phyloP scores from a whole-genome alignment of 768 basidiomycete genomes.

The Tephrocybe sp. region DNA sequence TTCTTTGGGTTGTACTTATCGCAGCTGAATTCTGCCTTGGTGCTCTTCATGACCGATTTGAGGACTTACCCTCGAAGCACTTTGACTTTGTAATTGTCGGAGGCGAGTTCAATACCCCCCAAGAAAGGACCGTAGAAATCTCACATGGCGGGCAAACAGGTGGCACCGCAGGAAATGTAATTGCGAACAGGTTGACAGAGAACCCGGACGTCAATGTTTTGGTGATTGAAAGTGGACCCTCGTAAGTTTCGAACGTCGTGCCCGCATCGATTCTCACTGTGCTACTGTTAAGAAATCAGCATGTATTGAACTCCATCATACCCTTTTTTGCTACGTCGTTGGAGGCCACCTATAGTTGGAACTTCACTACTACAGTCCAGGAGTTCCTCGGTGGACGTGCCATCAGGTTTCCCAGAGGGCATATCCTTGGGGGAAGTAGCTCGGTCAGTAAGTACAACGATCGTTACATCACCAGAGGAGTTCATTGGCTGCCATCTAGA shows the following conservation, averaged over 20 bases:
- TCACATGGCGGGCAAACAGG: slow-evolving; percentile 5
- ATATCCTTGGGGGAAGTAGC: slow-evolving; percentile 31
- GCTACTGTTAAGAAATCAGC: slow-evolving; percentile 19
- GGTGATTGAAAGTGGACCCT: slow-evolving; percentile 14
- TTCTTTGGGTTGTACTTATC: neutral
- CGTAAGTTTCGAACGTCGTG: slow-evolving; percentile 1
- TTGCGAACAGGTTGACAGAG: slow-evolving; percentile 17
- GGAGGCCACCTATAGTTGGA: slow-evolving; percentile 27
- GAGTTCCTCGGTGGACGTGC: slow-evolving; percentile 19
- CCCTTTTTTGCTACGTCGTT: slow-evolving; percentile 19
- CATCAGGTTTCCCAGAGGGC: slow-evolving; percentile 20
- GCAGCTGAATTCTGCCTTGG: neutral
- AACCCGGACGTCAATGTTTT: slow-evolving; percentile 7
- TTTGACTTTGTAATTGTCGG: slow-evolving; percentile 1
- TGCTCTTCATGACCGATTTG: neutral
- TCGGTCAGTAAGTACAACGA: slow-evolving; percentile 20
- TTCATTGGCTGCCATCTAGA: slow-evolving; percentile 9
- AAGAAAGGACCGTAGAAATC: no score
- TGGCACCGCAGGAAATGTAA: slow-evolving; percentile 15
- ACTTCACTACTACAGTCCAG: slow-evolving; percentile 27
- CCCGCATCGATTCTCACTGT: neutral
- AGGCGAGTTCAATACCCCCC: neutral
- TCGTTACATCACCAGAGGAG: neutral
- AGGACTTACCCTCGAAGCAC: neutral
- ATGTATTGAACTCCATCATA: slow-evolving; percentile 19